Percentiles rank a stretch among this genome's conserved stretches.
phyloP scores from a whole-genome alignment of 1,139 yeast genomes.

The Candida sp. region DNA sequence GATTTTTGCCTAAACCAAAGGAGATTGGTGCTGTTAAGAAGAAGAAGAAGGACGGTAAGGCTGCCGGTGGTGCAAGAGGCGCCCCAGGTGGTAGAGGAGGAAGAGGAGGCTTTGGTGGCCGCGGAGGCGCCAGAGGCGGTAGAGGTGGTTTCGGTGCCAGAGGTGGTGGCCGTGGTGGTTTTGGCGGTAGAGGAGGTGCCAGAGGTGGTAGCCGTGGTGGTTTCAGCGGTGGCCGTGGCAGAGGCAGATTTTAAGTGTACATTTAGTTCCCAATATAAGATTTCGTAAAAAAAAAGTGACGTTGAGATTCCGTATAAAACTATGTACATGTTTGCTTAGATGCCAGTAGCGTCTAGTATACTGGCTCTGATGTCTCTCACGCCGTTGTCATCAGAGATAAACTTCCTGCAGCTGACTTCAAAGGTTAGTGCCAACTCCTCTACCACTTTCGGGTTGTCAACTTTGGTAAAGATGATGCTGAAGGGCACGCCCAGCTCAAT shows the following conservation, averaged over 20 bases:
- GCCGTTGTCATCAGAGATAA: neutral
- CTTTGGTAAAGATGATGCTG: constrained; percentile 78
- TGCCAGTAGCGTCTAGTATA: constrained; percentile 27
- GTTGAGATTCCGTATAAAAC: neutral
- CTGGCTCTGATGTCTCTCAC: constrained; percentile 32
- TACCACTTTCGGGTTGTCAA: constrained; percentile 54
- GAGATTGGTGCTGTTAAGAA: constrained; percentile 78
- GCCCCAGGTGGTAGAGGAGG: constrained; percentile 48
- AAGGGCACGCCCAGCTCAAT: constrained; percentile 63
- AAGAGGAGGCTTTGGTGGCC: constrained; percentile 44
- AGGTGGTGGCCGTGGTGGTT: constrained; percentile 45
- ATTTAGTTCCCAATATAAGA: neutral
- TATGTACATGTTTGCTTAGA: neutral
- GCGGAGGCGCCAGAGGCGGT: constrained; percentile 43
- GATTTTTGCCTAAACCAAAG: constrained; percentile 94
- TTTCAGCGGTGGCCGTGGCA: constrained; percentile 45
- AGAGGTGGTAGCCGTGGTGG: constrained; percentile 17
- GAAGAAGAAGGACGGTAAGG: constrained; percentile 60
- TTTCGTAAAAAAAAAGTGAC: too few relatives aligned
- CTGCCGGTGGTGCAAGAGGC: constrained; percentile 36
- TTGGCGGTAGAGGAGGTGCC: constrained; percentile 40
- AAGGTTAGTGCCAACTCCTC: constrained; percentile 15
- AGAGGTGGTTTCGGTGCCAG: constrained; percentile 36
- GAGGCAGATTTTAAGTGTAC: constrained; percentile 8
- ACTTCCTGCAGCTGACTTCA: constrained; percentile 11